Percentiles rank a stretch among this genome's conserved stretches.
Conservation (phyloP, 2,329 filamentous ascomycete species). For the Penicillium digitatum region DNA sequence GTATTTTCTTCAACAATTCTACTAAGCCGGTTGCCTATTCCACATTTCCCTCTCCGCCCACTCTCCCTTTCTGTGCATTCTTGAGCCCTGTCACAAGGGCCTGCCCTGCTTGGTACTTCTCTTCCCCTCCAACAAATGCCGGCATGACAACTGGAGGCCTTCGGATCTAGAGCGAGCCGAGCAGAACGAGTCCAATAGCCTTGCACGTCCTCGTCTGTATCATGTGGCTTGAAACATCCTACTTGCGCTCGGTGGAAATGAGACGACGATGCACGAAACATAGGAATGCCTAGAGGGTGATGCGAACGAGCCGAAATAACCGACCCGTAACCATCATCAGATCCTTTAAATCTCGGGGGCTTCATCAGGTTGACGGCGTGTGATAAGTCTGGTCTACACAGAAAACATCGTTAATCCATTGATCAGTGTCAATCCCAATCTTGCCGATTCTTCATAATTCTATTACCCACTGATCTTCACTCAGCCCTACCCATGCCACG, state of each 20-base stretch:
- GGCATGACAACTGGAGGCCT: not conserved
- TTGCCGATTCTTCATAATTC: not conserved
- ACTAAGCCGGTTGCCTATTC: not conserved
- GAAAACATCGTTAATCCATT: not conserved
- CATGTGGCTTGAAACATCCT: not conserved
- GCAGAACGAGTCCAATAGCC: not conserved
- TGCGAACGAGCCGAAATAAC: not conserved
- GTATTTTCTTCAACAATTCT: not conserved
- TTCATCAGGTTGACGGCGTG: not conserved
- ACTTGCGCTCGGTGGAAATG: not conserved
- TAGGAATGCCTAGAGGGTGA: not conserved
- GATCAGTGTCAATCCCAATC: conserved; percentile 2
- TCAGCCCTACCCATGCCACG: conserved; percentile 10
- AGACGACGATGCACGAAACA: not conserved
- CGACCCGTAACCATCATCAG: not conserved
- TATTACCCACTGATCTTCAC: conserved; percentile 6
- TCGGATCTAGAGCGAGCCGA: not conserved
- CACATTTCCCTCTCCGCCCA: not conserved
- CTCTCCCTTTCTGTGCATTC: conserved; percentile 1
- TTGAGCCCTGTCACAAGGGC: not conserved
- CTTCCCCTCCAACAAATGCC: not conserved
- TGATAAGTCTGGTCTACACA: not conserved
- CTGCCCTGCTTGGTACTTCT: not conserved
- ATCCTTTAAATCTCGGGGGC: not conserved
- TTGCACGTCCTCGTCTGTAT: not conserved